Evolutionary conservation across 176 grass and related monocot species (phyloP), one percentile per base, ranked within the genome.

Genomic region (Musa schizocarpa): DNA sequence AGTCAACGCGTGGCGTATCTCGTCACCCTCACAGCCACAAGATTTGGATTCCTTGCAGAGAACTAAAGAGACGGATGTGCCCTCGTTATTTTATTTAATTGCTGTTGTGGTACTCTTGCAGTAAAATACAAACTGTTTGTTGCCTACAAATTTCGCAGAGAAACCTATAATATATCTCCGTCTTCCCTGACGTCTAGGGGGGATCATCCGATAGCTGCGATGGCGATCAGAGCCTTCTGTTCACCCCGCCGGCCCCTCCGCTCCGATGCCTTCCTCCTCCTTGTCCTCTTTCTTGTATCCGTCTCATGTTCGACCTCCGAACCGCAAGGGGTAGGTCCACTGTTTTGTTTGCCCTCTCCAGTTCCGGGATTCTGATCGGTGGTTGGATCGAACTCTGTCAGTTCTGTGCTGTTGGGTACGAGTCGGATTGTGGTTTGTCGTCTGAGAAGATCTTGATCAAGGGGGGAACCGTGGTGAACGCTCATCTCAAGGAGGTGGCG

Each of bases 391-490:
- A 24, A 13, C 11, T 76, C 29, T 65, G 10, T 19, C 48, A 80
- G 69, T 80, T 73, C 49, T 80, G 78, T 50, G 68, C 69, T 4
- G 43, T 80, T 12, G 69, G 56, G n/a, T 11, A 34, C 48, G 78
- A 64, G 54, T 53, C 55, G 9, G 55, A 20, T n/a, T 80, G 69
- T 73, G 20, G 21, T 52, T 53, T 48, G 43, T 72, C 68, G 22
- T 26, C 69, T 52, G 73, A 68, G 71, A 98, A 83, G 69, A 87
- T 98, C 81, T 83, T 98, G 80, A 91, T 98, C 88, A 93, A 80
- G 85, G 90, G 90, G 69, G 90, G 94, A 66, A 98, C 90, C 55
- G 90, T 98, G 71, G 94, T 98, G 69, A 98, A 98, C 82, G 94
- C 90, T 54, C 86, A 93, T 86, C 77, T 71, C 79, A 86, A 84